phyloP scores from a whole-genome alignment of 306 rosid species.

The Sechiopsis laciniata region DNA sequence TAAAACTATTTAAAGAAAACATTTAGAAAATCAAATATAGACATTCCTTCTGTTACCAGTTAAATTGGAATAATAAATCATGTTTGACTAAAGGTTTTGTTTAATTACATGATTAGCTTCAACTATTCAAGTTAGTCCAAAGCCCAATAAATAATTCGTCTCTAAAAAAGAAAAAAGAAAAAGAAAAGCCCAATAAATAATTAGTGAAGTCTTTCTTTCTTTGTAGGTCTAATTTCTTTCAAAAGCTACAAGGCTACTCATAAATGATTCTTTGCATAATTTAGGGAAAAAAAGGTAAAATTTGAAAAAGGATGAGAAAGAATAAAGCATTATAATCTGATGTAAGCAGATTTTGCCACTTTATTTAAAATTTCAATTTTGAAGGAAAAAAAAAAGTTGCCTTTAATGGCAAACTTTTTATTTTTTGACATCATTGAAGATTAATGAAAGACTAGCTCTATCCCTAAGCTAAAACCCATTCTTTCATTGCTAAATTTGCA shows the following conservation, averaged over 20 bases:
- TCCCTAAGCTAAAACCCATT: conserved; percentile 9
- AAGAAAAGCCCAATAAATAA: not conserved
- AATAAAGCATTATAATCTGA: conserved; percentile 10
- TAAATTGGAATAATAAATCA: too few relatives aligned
- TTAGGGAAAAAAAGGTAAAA: not conserved
- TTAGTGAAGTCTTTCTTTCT: not conserved
- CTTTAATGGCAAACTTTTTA: not conserved
- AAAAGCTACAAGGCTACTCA: not conserved
- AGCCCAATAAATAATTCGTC: not conserved
- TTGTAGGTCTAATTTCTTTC: not conserved
- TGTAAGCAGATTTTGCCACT: conserved; percentile 13
- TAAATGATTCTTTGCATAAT: conserved; percentile 1
- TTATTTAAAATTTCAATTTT: not conserved
- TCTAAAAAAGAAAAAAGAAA: too few relatives aligned
- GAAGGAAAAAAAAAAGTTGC: not conserved
- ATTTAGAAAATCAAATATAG: too few relatives aligned
- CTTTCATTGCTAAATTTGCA: conserved; percentile 4
- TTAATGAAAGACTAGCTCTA: not conserved
- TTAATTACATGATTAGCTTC: not conserved
- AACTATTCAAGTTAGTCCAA: not conserved
- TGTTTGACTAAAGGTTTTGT: too few relatives aligned
- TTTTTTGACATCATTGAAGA: not conserved
- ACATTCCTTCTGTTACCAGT: too few relatives aligned
- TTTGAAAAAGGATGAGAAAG: conserved; percentile 10
- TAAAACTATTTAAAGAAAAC: too few relatives aligned